Conservation (phyloP, 1,284 basidiomycete species). For the Microbotryum intermedium region DNA sequence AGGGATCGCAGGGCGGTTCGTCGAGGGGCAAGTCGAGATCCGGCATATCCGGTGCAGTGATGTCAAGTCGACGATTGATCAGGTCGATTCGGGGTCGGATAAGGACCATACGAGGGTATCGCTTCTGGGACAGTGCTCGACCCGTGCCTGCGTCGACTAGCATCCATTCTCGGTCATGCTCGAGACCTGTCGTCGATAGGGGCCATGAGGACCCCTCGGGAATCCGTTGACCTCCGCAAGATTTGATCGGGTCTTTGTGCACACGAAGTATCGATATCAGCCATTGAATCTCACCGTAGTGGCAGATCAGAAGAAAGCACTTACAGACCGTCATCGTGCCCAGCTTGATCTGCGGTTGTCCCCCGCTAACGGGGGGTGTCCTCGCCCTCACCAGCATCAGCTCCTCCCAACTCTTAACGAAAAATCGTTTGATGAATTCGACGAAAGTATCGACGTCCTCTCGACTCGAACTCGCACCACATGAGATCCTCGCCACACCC, state of each 20-base stretch:
- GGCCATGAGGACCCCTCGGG: constrained; percentile 7
- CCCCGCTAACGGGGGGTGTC: not conserved
- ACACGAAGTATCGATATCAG: not conserved
- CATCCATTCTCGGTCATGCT: constrained; percentile 28
- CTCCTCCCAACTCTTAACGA: constrained; percentile 1
- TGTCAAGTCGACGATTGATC: not conserved
- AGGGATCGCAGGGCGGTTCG: not conserved
- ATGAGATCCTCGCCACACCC: constrained; percentile 24
- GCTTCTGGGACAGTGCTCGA: constrained; percentile 21
- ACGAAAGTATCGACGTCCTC: constrained; percentile 20
- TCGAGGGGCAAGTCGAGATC: constrained; percentile 9
- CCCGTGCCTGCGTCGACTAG: constrained; percentile 21
- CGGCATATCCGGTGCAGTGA: constrained; percentile 11
- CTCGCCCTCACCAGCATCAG: not conserved
- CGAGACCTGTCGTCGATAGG: constrained; percentile 15
- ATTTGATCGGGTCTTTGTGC: constrained; percentile 29
- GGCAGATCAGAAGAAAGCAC: not conserved
- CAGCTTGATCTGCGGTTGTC: not conserved
- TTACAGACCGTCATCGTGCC: constrained; percentile 12
- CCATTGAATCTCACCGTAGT: not conserved
- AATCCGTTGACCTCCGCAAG: constrained; percentile 18
- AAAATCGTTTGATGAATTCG: constrained; percentile 20
- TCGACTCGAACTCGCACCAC: constrained; percentile 21
- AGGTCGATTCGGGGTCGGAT: constrained; percentile 19
- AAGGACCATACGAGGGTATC: constrained; percentile 25